Evolutionary conservation across 2,329 filamentous ascomycete genomes (phyloP), one percentile per base, ranked within the genome.

Genomic region (Epichloe sibirici): DNA sequence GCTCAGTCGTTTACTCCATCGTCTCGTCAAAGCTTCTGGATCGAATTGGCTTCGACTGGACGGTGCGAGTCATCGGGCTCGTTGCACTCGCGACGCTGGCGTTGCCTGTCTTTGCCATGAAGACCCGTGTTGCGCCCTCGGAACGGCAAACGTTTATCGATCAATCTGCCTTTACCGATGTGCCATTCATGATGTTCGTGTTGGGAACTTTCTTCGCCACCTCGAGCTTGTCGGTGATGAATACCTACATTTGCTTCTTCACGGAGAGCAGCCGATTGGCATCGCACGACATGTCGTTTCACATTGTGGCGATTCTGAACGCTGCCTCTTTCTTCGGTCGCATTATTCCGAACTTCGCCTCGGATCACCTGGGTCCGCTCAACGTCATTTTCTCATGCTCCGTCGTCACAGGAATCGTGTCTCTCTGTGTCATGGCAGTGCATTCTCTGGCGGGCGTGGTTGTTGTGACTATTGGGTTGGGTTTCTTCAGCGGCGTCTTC

Each of bases 31-130:
- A 65, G 56, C 66, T 77, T 3, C 70, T 75, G 57, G 66, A 67
- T n/a, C 60, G 61, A 17, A 69, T 82, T 51, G 78, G 78, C 34
- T 83, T 82, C 62, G 66, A 67, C 45, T 81, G 76, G 77, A 69
- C 76, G 5, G 70, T 67, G 4, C 66, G 73, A 7, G 62, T 71
- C 37, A 66, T 76, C 17, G 73, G 65, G 25, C 72, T 75, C 53
- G 58, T 73, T 51, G 62, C 76, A 15, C 65, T 73, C 13, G 70
- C 49, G 1, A 61, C 71, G 25, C 63, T 67, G 45, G 55, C 59
- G 17, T 53, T 75, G 9, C 67, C 69, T 1, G 51, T 71, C 5
- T 56, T 60, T 4, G 66, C 70, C 51, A 73, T 75, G 69, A 52
- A 51, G 23, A 48, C 42, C 21, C 44, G 49, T 13, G 38, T 25